Base-by-base conservation (phyloP, 345 rosid genomes). In the Excoecaria agallocha region DNA sequence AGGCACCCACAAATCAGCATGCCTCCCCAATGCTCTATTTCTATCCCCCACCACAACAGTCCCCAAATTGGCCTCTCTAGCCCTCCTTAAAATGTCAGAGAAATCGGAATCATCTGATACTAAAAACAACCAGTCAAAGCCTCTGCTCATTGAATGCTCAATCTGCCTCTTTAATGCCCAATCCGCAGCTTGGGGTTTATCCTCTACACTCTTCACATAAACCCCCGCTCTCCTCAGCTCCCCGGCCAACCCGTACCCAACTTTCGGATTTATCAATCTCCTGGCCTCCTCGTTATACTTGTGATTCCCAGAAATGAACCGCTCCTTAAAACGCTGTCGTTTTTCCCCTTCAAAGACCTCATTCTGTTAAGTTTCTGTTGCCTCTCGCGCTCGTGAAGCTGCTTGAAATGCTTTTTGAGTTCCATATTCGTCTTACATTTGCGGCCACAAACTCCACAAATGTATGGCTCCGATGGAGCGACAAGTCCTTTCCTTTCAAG, bases 141-240 rank as follows among this genome's bases (percentile, higher is more conserved):
- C 92, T 66, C 93, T 81, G 12, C 86, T 92, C 98, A 92, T 89
- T 0, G 96, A 92, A 80, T 91, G 97, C 71, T 86, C 88, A 86
- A 94, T 92, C 80, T 94, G 98, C 77, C 88, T 87, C 88, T 92
- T 94, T 87, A 94, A 78, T 6, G 97, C 95, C 98, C 97, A 94
- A 80, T 94, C 97, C 24, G 98, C 97, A 1, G 97, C 97, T 71
- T 94, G 98, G 0, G 98, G 97, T 83, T 92, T 92, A 78, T 92
- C 98, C 83, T 87, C 89, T 72, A 92, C 98, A 3, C 90, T 91
- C 86, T 82, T 94, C 75, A 92, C 97, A 58, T 72, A 79, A 65
- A 94, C 91, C 1, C 98, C 98, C 0, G 97, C 98, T 74, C 95
- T 83, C 76, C 85, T 80, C 79, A 94, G 74, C 87, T 91, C 98